Base-by-base conservation (phyloP, 2,329 filamentous ascomycete genomes). In the Colletotrichum agaves region DNA sequence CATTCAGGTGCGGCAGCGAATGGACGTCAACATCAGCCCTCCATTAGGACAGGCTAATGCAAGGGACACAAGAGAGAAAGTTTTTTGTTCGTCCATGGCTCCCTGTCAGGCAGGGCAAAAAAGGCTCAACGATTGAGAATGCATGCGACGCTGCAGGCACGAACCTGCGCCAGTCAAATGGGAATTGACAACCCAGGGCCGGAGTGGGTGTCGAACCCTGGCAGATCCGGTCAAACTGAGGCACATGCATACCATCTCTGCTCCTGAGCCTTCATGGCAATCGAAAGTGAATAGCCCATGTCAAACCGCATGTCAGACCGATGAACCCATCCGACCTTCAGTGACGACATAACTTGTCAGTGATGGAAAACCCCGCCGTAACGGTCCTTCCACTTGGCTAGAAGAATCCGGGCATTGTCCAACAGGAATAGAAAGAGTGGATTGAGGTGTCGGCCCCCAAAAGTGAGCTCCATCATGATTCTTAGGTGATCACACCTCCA, bases 1-100 rank as follows among this genome's bases (percentile, higher is more conserved):
- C 21, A 33, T 39, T 10, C 11, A 35, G 46, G 5, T 21, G n/a
- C 10, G 53, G 41, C 10, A 55, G 41, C 65, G 61, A 66, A 68
- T 68, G 33, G 61, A n/a, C 31, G 15, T 33, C 31, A 12, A n/a
- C 19, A 12, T 3, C 62, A 60, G 37, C 46, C 61, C 65, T 55
- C 65, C 65, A 66, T 41, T 61, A 66, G 47, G 49, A 49, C 35
- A 52, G 15, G 33, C 65, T 68, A 68, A 68, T 68, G 65, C 65
- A 68, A 67, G 65, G 65, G 17, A 67, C 63, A 35, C 37, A 52
- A 67, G 63, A 58, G 44, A 21, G 4, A 67, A 63, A 58, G 46
- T 23, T 7, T 5, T 4, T 50, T 63, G 60, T 46, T 61, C 39
- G 53, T 31, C 12, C 13, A 39, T 15, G 21, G 64, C 43, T 21